phyloP scores from a whole-genome alignment of 176 grass and related monocot genomes.

The Poa pratensis region DNA sequence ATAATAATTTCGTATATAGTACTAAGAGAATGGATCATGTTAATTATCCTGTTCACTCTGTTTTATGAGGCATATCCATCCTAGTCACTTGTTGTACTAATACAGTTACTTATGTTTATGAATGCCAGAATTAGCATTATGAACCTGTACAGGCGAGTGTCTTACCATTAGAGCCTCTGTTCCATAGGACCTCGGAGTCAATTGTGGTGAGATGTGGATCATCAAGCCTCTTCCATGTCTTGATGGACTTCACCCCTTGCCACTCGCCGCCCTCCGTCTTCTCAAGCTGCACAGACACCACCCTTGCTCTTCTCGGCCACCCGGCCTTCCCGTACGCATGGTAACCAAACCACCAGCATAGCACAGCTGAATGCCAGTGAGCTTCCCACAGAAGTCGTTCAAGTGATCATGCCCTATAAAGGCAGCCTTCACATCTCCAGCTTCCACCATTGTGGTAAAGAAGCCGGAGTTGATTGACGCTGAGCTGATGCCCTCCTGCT shows the following conservation, averaged over 20 bases:
- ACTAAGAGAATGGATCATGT: not conserved
- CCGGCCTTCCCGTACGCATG: slow-evolving; percentile 94
- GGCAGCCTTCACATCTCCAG: slow-evolving; percentile 83
- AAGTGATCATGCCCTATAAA: slow-evolving; percentile 91
- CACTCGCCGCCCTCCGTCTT: slow-evolving; percentile 65
- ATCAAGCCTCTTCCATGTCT: slow-evolving; percentile 96
- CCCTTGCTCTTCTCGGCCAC: slow-evolving; percentile 90
- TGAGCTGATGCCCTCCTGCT: slow-evolving; percentile 85
- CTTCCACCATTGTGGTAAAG: slow-evolving; percentile 85
- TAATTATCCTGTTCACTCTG: not conserved
- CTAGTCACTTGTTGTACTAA: not conserved
- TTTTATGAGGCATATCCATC: not conserved
- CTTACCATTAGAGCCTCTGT: slow-evolving; percentile 71
- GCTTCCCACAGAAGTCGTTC: slow-evolving; percentile 89
- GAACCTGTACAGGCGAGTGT: not conserved
- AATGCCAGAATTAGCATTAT: slow-evolving; percentile 20
- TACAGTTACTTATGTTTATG: not conserved
- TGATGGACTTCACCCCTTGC: slow-evolving; percentile 89
- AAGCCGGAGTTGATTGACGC: slow-evolving; percentile 91
- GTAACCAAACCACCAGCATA: slow-evolving; percentile 96
- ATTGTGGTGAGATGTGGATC: slow-evolving; percentile 77
- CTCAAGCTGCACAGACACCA: slow-evolving; percentile 81
- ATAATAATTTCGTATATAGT: not conserved
- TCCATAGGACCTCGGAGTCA: slow-evolving; percentile 90
- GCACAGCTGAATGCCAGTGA: slow-evolving; percentile 76